These are phyloP conservation scores for Lactarius deliciosus DNA, from an alignment of 768 basidiomycete genomes.

Conservation along the genomic window DNA sequence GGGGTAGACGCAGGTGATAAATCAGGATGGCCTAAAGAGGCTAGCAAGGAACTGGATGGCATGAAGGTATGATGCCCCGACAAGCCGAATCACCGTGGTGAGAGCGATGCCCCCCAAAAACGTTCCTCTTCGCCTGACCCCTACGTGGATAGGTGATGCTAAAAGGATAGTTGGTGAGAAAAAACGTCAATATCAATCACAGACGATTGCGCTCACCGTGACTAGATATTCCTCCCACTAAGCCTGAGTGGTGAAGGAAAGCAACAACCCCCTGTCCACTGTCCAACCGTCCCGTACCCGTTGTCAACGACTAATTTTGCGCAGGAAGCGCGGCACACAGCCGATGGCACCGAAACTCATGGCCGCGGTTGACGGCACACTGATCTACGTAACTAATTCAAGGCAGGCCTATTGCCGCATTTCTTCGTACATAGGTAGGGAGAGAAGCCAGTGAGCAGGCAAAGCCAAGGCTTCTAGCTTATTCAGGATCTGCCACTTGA, in stretches of 20 bases:
- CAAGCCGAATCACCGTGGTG: background rate
- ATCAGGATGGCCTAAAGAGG: conserved; percentile 1
- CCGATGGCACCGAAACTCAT: conserved; percentile 2
- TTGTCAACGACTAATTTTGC: conserved; percentile 9
- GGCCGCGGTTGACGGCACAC: conserved; percentile 1
- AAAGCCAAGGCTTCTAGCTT: background rate
- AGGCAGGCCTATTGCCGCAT: conserved; percentile 4
- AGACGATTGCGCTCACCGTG: background rate
- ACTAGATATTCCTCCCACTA: conserved; percentile 1
- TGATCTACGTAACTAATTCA: background rate
- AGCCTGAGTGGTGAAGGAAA: conserved; percentile 8
- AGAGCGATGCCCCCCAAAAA: background rate
- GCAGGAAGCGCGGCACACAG: conserved; percentile 9
- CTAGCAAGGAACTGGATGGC: conserved; percentile 5
- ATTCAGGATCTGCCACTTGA: background rate
- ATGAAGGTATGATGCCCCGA: background rate
- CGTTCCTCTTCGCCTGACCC: background rate
- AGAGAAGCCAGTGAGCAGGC: background rate
- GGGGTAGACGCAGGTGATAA: conserved; percentile 12
- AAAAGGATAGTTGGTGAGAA: background rate
- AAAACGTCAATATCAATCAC: background rate
- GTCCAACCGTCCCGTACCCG: conserved; percentile 1
- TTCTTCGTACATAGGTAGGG: background rate
- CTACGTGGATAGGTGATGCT: background rate
- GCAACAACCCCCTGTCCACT: background rate